Evolutionary conservation across 1,139 yeast species (phyloP).

Genomic region (Saccharomycopsis crataegensis): DNA sequence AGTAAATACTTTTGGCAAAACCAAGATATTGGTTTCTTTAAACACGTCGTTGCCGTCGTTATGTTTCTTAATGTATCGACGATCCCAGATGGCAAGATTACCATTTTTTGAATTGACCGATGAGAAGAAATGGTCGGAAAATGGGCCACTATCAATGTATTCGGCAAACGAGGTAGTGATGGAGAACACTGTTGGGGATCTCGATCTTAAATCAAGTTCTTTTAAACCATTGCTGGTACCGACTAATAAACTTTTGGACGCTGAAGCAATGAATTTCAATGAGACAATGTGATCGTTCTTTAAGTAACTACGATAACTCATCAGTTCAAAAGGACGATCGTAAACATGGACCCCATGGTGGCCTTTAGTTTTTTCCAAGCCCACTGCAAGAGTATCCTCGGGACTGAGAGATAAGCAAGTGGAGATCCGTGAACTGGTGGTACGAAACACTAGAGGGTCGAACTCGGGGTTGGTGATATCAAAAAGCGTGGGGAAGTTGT

Average conservation of each 20-base stretch:
- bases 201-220: slow-evolving; percentile 12
- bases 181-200: background rate
- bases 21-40: background rate
- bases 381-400: slow-evolving; percentile 13
- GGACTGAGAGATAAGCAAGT: slow-evolving; percentile 4
- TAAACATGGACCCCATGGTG: slow-evolving; percentile 15
- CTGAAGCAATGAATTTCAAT: slow-evolving; percentile 4
- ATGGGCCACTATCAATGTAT: slow-evolving; percentile 15
- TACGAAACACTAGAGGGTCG: slow-evolving; percentile 3
- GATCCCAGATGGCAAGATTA: slow-evolving; percentile 17
- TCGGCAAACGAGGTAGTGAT: slow-evolving; percentile 7
- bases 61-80: slow-evolving; percentile 2
- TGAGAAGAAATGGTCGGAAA: slow-evolving; percentile 10
- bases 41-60: background rate
- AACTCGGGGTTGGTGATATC: slow-evolving; percentile 7
- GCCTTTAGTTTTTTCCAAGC: slow-evolving; percentile 7
- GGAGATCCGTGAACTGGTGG: slow-evolving; percentile 1
- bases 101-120: slow-evolving; percentile 12
- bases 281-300: slow-evolving; percentile 12
- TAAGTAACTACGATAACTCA: slow-evolving; percentile 5
- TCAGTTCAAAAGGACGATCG: slow-evolving; percentile 6
- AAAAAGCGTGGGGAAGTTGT: slow-evolving; percentile 8
- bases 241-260: slow-evolving; percentile 4
- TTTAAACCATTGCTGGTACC: slow-evolving; percentile 12
- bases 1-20: slow-evolving; percentile 4